Base-by-base conservation (phyloP, 805 yeast genomes). In the Starmerella ratchasimensis region DNA sequence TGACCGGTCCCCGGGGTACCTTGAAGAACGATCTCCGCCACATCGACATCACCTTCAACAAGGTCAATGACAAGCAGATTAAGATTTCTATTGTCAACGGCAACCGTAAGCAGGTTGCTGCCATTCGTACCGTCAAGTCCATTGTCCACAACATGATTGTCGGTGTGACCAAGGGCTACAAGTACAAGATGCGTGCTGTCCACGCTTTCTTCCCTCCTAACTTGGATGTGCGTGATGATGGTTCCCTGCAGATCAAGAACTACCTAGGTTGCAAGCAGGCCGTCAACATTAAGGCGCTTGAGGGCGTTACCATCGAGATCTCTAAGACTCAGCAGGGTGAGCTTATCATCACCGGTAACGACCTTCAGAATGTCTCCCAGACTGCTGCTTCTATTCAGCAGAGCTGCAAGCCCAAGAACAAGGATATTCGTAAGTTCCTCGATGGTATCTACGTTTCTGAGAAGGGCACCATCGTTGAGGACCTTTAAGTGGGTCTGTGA, bases 201-300 rank as follows among this genome's bases (percentile, higher is more conserved):
- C 93, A 88, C 65, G 99, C 98, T 78, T 98, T 90, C 82, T 90
- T 90, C 94, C 99, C 98, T 67, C 90, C 93, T 71, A 90, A 90
- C 71, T 95, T 90, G 56, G 88, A 86, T 74, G 67, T 84, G 55
- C 64, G 80, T 63, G 82, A 80, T 53, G 70, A 72, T 59, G 88
- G 88, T 43, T 67, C 72, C 50, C 74, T 60, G 60, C 97, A 90
- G 74, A 86, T 90, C 74, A 86, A 97, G 82, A 90, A 90, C 76
- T 90, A 82, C 80, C 78, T 90, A 71, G 98, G 98, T 72, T 97
- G 90, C 76, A 90, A 84, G 80, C 76, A 83, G 69, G 93, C 86
- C 54, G 82, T 97, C 78, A 67, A 68, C 54, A 77, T 90, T 57
- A 70, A 74, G 64, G 72, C 90, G 56, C 73, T 74, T 60, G 93